Conservation (phyloP, 257 asterid species). For the Ocimum tenuiflorum region DNA sequence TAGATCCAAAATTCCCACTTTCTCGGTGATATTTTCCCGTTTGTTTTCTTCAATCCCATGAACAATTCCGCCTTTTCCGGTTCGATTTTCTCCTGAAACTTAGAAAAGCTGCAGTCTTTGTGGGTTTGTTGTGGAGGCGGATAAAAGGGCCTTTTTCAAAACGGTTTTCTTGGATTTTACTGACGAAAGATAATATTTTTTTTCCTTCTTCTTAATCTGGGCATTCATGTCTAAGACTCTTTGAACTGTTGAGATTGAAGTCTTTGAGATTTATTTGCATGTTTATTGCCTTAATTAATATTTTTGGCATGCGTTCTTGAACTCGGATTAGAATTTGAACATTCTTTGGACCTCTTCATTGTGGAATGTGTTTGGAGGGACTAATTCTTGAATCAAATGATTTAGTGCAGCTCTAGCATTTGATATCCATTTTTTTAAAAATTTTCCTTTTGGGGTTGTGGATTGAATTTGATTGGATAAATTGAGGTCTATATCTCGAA, state of each 20-base stretch:
- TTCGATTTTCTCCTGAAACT: slow-evolving; percentile 10
- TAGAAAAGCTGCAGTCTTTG: slow-evolving; percentile 18
- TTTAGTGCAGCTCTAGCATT: slow-evolving; percentile 7
- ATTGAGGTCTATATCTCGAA: not conserved
- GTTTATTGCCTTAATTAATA: too few species aligned
- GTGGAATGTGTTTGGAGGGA: slow-evolving; percentile 12
- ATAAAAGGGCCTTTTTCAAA: slow-evolving; percentile 24
- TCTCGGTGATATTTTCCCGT: too few species aligned
- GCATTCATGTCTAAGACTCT: too few species aligned
- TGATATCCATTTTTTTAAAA: too few species aligned
- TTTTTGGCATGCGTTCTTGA: not conserved
- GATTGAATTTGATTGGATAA: slow-evolving; percentile 3
- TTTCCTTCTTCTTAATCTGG: too few species aligned
- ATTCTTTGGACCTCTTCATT: too few species aligned
- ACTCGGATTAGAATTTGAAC: not conserved
- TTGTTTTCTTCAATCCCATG: slow-evolving; percentile 21
- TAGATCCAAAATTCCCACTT: too few species aligned
- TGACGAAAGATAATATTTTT: too few species aligned
- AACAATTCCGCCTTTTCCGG: slow-evolving; percentile 10
- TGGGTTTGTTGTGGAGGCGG: slow-evolving; percentile 7
- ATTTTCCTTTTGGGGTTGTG: not conserved
- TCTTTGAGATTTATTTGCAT: too few species aligned
- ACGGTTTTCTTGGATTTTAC: too few species aligned
- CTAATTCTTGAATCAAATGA: not conserved
- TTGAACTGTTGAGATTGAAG: too few species aligned